A percentile compares a stretch with the other conserved stretches of the same genome.
phyloP scores from a whole-genome alignment of 345 rosid species.

The Mercurialis annua region DNA sequence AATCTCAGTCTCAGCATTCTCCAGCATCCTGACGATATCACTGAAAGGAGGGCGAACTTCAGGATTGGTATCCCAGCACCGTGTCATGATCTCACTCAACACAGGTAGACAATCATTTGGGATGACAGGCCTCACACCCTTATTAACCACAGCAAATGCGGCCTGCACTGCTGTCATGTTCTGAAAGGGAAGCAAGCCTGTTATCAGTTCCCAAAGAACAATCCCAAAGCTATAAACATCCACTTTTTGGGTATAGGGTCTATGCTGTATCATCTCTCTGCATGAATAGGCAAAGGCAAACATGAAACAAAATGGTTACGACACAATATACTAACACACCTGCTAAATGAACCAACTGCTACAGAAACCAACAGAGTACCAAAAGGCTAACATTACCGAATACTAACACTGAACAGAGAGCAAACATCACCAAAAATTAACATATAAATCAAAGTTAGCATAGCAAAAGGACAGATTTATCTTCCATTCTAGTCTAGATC shows the following conservation, averaged over 20 bases:
- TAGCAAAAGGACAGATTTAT: not conserved
- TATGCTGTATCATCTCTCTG: slow-evolving; percentile 36
- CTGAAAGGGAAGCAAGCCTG: slow-evolving; percentile 30
- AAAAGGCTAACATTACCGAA: not conserved
- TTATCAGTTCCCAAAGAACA: slow-evolving; percentile 33
- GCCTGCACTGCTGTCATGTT: slow-evolving; percentile 36
- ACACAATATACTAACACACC: not conserved
- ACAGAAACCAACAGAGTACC: not conserved
- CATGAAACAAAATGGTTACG: not conserved
- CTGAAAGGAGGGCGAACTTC: slow-evolving; percentile 28
- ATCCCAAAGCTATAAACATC: slow-evolving; percentile 34
- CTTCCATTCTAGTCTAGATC: not conserved
- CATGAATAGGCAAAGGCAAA: slow-evolving; percentile 5
- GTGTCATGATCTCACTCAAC: slow-evolving; percentile 26
- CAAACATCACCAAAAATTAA: not conserved
- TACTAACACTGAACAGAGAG: not conserved
- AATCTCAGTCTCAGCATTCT: slow-evolving; percentile 29
- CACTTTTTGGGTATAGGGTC: slow-evolving; percentile 32
- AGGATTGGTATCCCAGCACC: slow-evolving; percentile 30
- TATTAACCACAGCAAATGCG: slow-evolving; percentile 34
- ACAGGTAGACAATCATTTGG: slow-evolving; percentile 31
- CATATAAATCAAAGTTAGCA: not conserved
- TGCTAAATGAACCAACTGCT: not conserved
- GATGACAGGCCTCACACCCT: slow-evolving; percentile 28
- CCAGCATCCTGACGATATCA: slow-evolving; percentile 29